Base-by-base conservation (phyloP, 306 rosid species). In the Acmispon strigosus region DNA sequence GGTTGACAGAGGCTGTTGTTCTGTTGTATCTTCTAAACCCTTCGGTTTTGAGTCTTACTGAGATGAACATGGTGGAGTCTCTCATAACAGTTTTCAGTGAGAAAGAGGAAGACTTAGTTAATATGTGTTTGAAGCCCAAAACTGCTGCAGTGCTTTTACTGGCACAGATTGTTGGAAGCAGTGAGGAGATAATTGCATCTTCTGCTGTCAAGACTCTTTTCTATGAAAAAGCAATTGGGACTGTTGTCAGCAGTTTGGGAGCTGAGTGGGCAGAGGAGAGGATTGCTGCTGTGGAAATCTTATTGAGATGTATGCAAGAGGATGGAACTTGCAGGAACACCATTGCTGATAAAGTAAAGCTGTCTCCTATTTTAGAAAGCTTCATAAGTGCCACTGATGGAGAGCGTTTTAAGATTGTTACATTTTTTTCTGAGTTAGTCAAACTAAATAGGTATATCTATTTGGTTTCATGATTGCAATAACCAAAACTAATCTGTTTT, bases 1-100 rank as follows among this genome's bases (percentile, higher is more conserved):
- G 98, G 11, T 75, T 89, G 73, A 47, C 81, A 39, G 97, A 90
- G 75, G 95, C 92, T 72, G 90, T 90, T 70, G 96, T 90, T 62
- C 72, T 90, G 81, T 74, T 94, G 72, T 84, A 87, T 84, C 88
- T 88, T 20, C 67, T 90, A 58, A 88, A 83, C 50, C 85, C 82
- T 59, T 81, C 87, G 4, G 27, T 60, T 12, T 36, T 8, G 16
- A 69, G 64, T 72, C 83, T 93, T 47, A 73, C 74, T 13, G 88
- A 87, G 67, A 78, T 84, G 87, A 94, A 79, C 54, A 44, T 80
- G 49, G 81, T 70, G 53, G 86, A 80, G 16, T 72, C 89, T 66
- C 96, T 94, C 53, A 20, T 94, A 48, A 24, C 13, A 29, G 88
- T 86, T 71, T 70, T 94, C 16, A 59, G 51, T 70, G 80, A 72